Evolutionary conservation across 352 stramenopile species (phyloP), one percentile per base, ranked within the genome.

Genomic region (Aphanomyces astaci): DNA sequence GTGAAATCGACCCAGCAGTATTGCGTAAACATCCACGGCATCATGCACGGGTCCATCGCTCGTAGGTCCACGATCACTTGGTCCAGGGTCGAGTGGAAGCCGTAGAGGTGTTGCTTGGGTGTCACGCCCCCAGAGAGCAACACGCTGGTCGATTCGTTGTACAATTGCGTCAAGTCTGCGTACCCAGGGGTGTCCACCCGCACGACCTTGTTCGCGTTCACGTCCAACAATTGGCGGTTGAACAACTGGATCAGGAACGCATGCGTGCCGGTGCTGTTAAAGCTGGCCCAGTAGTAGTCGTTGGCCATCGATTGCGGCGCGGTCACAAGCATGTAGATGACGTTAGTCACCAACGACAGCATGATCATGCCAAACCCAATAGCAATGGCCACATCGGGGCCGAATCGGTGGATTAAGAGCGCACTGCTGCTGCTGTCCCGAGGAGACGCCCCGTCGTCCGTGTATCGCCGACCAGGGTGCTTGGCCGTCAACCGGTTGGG

Each of bases 1-100:
- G 3, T 24, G 28, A 68, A 59, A 22, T 68, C 62, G 25, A 68
- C 27, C 46, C 46, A 68, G 43, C 62, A 68, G 31, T 68, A 68
- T 22, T 68, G 62, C 13, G 62, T 68, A 43, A 59, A 57, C 39
- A 68, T 59, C 40, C 40, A 59, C 3, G 62, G 62, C 30, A 68
- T 22, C 51, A 32, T 45, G 32, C 62, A 68, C 31, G 62, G 62
- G 28, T 68, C 32, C 46, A 68, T 40, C 17, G 9, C 1, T 24
- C 62, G 46, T n/a, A 68, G 39, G 19, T 52, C 28, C 15, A 19
- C 32, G 19, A 68, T 49, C 1, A 53, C 17, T 43, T 27, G 22
- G 3, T 36, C 24, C 17, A 68, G n/a, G 51, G 11, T 13, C 13
- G 19, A 22, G 51, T 22, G 25, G 51, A 19, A 15, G 22, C 30